These are phyloP conservation scores for Leucoagaricus sp. DNA, from an alignment of 1,284 basidiomycete genomes.

Conservation along the genomic window DNA sequence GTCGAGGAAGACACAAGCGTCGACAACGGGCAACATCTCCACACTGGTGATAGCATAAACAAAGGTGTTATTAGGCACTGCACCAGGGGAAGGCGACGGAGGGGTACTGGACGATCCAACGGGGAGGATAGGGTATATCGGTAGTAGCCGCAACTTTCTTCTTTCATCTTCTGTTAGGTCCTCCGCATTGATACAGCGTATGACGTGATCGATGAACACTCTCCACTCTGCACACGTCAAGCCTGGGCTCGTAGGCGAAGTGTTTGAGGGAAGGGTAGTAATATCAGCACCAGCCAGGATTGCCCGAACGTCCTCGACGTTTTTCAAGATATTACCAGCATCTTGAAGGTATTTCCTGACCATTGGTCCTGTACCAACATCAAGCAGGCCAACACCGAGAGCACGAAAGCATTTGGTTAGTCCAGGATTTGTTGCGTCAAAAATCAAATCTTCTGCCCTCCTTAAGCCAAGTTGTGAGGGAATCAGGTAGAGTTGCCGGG, in stretches of 20 bases:
- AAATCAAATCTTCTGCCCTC: neutral
- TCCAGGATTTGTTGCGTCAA: neutral
- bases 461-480: slow-evolving; percentile 8
- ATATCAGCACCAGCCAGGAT: slow-evolving; percentile 1
- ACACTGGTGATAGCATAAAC: slow-evolving; percentile 1
- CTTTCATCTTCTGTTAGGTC: slow-evolving; percentile 15
- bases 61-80: slow-evolving; percentile 22
- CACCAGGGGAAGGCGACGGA: slow-evolving; percentile 3
- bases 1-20: slow-evolving; percentile 9
- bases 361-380: neutral
- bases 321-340: neutral
- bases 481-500: neutral
- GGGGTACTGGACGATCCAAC: slow-evolving; percentile 22
- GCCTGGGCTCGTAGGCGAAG: neutral
- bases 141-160: slow-evolving; percentile 23
- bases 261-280: neutral
- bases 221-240: slow-evolving; percentile 8
- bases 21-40: slow-evolving; percentile 8
- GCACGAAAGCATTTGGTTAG: slow-evolving; percentile 9
- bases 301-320: slow-evolving; percentile 2
- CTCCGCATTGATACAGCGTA: slow-evolving; percentile 7
- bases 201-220: slow-evolving; percentile 4
- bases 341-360: neutral
- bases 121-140: slow-evolving; percentile 32
- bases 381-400: slow-evolving; percentile 2